These are phyloP conservation scores for Diaporthe ilicicola DNA, from an alignment of 2,329 filamentous ascomycete species.

Conservation along the genomic window DNA sequence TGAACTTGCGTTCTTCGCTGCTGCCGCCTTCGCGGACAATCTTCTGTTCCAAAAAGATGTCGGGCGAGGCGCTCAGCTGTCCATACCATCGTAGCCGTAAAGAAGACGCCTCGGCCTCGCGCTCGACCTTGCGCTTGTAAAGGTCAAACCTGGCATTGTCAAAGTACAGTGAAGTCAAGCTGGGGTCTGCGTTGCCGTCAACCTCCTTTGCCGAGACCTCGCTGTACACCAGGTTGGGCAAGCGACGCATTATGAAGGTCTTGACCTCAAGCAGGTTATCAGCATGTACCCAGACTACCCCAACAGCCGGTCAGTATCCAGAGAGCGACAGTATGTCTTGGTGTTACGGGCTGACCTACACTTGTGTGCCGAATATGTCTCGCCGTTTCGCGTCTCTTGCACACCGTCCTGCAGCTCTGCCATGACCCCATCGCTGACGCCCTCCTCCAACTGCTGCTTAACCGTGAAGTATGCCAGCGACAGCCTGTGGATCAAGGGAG, in stretches of 20 bases:
- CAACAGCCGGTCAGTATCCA: conserved; percentile 41
- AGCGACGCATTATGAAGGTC: conserved; percentile 88
- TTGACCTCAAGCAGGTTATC: conserved; percentile 98
- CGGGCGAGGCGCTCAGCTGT: conserved; percentile 78
- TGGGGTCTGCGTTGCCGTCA: conserved; percentile 83
- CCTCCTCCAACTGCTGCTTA: conserved; percentile 79
- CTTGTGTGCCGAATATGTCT: conserved; percentile 86
- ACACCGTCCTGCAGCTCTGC: conserved; percentile 31
- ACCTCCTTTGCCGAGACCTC: conserved; percentile 84
- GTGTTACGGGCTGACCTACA: conserved; percentile 60
- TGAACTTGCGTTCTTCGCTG: conserved; percentile 81
- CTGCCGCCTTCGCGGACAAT: conserved; percentile 78
- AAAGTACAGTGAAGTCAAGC: conserved; percentile 95
- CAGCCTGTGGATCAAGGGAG: conserved; percentile 86
- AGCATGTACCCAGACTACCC: conserved; percentile 86
- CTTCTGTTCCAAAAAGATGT: conserved; percentile 91
- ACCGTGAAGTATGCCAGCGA: conserved; percentile 97
- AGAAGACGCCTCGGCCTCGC: conserved; percentile 78
- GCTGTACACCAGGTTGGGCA: conserved; percentile 94
- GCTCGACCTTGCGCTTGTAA: conserved; percentile 85
- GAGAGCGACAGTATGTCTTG: background rate
- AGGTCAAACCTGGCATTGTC: conserved; percentile 87
- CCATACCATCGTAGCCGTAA: conserved; percentile 93
- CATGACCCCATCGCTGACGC: conserved; percentile 39
- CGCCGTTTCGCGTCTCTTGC: conserved; percentile 66